Percentiles rank a stretch among this genome's conserved stretches.
Evolutionary conservation across 257 asterid genomes (phyloP).

Genomic region (Paulownia fortunei): DNA sequence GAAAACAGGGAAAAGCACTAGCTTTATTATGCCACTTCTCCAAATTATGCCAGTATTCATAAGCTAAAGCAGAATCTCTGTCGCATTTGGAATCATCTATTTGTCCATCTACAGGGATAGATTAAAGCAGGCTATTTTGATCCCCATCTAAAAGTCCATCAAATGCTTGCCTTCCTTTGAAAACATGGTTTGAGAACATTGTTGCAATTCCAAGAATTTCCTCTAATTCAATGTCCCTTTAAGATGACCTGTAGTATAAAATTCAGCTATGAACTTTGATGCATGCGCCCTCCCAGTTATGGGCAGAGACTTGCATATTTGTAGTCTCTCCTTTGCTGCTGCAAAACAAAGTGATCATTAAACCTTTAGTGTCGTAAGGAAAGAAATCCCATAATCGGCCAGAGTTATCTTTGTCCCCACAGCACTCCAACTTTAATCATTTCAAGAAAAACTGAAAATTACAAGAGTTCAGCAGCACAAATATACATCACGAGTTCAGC

Average conservation of each 20-base stretch:
- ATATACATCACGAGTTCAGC: too few species aligned
- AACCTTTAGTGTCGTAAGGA: neutral
- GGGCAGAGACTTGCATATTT: neutral
- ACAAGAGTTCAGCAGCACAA: neutral
- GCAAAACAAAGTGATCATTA: slow-evolving; percentile 6
- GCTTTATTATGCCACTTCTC: neutral
- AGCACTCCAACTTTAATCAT: too few species aligned
- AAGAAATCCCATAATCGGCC: neutral
- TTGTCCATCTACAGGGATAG: neutral
- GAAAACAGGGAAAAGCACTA: neutral
- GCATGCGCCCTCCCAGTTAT: neutral
- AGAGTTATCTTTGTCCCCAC: neutral
- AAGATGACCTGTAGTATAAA: neutral
- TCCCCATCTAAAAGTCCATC: neutral
- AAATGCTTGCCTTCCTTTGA: neutral
- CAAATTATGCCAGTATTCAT: neutral
- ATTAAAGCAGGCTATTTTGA: neutral
- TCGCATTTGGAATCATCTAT: neutral
- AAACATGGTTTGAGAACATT: slow-evolving; percentile 11
- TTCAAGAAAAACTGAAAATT: neutral
- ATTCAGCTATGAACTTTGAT: neutral
- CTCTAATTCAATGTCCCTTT: neutral
- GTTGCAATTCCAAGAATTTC: slow-evolving; percentile 6
- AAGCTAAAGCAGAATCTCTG: neutral
- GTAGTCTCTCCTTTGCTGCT: slow-evolving; percentile 20